Evolutionary conservation across 805 yeast genomes (phyloP).

Genomic region (Candida glaebosa): DNA sequence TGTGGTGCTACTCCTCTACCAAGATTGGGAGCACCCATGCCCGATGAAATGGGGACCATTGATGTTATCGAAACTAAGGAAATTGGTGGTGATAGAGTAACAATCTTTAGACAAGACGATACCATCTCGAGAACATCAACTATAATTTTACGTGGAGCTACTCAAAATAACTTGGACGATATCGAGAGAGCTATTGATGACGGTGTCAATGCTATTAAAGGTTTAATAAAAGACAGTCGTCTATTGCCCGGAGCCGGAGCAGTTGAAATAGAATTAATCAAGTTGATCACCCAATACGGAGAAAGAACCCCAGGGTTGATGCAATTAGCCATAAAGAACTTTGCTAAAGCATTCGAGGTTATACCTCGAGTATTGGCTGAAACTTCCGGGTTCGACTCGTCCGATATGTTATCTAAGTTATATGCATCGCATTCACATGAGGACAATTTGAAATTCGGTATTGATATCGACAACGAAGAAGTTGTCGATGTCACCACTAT

Average conservation of each 20-base stretch:
- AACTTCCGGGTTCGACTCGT: conserved; percentile 88
- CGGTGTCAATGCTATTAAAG: conserved; percentile 89
- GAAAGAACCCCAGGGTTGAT: conserved; percentile 91
- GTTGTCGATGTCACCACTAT: conserved; percentile 65
- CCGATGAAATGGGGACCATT: conserved; percentile 87
- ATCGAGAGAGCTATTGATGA: conserved; percentile 97
- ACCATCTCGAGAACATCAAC: conserved; percentile 81
- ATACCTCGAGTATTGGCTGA: conserved; percentile 91
- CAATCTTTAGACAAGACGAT: conserved; percentile 78
- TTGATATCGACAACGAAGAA: conserved; percentile 72
- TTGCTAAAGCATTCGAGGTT: conserved; percentile 92
- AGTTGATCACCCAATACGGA: conserved; percentile 76
- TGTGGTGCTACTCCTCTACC: conserved; percentile 98
- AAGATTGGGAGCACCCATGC: conserved; percentile 89
- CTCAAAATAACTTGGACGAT: conserved; percentile 89
- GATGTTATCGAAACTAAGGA: conserved; percentile 89
- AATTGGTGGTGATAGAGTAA: conserved; percentile 97
- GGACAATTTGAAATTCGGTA: conserved; percentile 51
- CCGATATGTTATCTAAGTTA: conserved; percentile 83
- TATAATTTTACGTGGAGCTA: conserved; percentile 92
- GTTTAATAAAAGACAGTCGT: conserved; percentile 73
- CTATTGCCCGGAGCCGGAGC: conserved; percentile 97
- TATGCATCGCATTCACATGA: conserved; percentile 79
- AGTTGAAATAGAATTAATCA: conserved; percentile 81
- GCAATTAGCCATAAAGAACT: conserved; percentile 91